phyloP scores from a whole-genome alignment of 306 rosid species.

The Malus fusca region DNA sequence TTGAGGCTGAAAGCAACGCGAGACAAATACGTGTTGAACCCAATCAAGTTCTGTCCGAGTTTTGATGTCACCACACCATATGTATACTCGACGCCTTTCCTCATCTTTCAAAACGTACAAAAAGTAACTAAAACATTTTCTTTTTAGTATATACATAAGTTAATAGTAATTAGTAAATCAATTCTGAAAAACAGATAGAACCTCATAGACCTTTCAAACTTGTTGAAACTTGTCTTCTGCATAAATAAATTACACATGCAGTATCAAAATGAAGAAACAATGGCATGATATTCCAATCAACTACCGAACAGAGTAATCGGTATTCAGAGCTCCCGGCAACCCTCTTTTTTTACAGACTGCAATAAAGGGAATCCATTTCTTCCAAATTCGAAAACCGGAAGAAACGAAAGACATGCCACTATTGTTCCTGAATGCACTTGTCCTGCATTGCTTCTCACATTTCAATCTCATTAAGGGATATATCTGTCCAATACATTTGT shows the following conservation, averaged over 20 bases:
- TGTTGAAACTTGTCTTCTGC: constrained; percentile 89
- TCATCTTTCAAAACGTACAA: constrained; percentile 78
- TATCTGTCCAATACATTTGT: not conserved
- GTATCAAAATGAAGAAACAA: not conserved
- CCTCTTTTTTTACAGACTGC: constrained; percentile 36
- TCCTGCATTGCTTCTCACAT: too few relatives aligned
- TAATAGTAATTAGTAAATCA: not conserved
- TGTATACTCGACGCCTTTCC: constrained; percentile 59
- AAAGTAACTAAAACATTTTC: not conserved
- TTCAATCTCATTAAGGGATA: too few relatives aligned
- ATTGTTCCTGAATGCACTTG: not conserved
- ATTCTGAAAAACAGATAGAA: constrained; percentile 9
- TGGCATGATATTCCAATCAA: not conserved
- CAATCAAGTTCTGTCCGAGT: too few relatives aligned
- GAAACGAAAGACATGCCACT: constrained; percentile 24
- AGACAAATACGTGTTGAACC: too few relatives aligned
- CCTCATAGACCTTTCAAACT: constrained; percentile 89
- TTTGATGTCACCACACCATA: too few relatives aligned
- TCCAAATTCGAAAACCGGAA: not conserved
- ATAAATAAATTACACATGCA: not conserved
- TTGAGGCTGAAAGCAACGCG: too few relatives aligned
- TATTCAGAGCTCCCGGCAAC: constrained; percentile 41
- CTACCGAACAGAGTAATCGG: constrained; percentile 3
- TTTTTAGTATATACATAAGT: not conserved
- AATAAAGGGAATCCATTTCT: not conserved